Base-by-base conservation (phyloP, 1,284 basidiomycete species). In the Schizophyllum commune region DNA sequence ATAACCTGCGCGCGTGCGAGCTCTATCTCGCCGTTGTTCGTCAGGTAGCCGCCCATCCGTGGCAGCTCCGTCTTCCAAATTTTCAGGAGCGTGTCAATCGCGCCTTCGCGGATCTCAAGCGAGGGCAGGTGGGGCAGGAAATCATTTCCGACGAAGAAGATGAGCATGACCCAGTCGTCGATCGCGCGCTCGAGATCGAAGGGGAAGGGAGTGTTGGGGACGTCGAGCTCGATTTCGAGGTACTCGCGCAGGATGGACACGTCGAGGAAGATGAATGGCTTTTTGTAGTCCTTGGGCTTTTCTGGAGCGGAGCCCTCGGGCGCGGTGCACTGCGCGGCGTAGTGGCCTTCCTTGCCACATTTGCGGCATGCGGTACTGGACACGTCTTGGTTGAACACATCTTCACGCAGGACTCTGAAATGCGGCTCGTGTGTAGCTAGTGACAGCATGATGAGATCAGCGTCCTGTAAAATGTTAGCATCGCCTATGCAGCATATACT, bases 101-200 rank as follows among this genome's bases (percentile, higher is more conserved):
- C 97, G 61, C 96, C 97, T 78, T 99, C 97, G 69, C 97, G 86
- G 72, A 99, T 99, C 81, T 99, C 97, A 79, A 99, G 85, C 63
- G 91, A 94, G 21, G 97, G 97, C 64, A 99, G 80, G 78, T 99
- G 97, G 17, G 97, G 97, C 71, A 99, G 81, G 81, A 99, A 99
- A 78, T 99, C 97, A 80, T 99, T 99, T 68, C 97, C 97, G 71
- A 99, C 96, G 75, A 99, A 98, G 85, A 99, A 98, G 70, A 98
- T 98, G 70, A 99, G 82, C 72, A 99, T 88, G 69, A 99, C 94
- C 96, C 97, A 99, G 74, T 99, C 97, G 82, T 99, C 97, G 74
- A 99, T 94, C 47, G 97, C 96, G 73, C 92, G 88, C 75, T 99
- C 97, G 71, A 97, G 80, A 70, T 94, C 88, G 81, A 96, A 99